Evolutionary conservation across 2,329 filamentous ascomycete species (phyloP).

Genomic region (Phyllosticta paracitricarpa): DNA sequence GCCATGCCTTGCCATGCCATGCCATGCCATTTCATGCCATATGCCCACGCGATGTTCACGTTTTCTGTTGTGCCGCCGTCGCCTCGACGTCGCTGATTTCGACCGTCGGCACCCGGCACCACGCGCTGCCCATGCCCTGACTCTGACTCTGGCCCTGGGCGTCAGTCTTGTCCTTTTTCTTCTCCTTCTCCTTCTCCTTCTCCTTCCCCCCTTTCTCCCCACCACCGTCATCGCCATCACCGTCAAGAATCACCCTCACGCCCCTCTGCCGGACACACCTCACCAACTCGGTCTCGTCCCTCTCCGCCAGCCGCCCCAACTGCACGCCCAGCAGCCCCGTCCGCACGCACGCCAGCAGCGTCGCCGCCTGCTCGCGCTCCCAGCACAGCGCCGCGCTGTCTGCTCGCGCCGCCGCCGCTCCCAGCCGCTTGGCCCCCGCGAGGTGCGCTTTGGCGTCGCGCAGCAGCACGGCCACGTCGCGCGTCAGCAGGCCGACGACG

Average conservation of each 20-base stretch:
- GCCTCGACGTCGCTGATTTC: not conserved
- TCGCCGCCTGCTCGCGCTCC: not conserved
- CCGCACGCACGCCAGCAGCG: not conserved
- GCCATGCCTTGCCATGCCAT: too few species aligned
- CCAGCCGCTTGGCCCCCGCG: not conserved
- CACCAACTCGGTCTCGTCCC: not conserved
- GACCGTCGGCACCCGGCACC: not conserved
- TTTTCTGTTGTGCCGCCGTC: conserved; percentile 3
- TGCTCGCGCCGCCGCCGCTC: not conserved
- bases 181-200: not conserved
- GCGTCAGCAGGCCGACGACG: not conserved
- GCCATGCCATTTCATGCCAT: too few species aligned
- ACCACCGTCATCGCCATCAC: not conserved
- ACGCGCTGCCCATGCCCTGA: not conserved
- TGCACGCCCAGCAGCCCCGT: conserved; percentile 12
- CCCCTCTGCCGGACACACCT: not conserved
- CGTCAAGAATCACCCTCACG: not conserved
- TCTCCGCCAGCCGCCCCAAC: conserved; percentile 14
- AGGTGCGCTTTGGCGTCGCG: not conserved
- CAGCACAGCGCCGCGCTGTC: not conserved
- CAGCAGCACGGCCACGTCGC: not conserved
- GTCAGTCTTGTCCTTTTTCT: too few species aligned
- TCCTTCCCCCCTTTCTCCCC: not conserved
- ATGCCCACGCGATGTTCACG: not conserved
- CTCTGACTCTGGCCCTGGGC: not conserved